Conservation (phyloP, 768 basidiomycete species). For the Suillus occidentalis region DNA sequence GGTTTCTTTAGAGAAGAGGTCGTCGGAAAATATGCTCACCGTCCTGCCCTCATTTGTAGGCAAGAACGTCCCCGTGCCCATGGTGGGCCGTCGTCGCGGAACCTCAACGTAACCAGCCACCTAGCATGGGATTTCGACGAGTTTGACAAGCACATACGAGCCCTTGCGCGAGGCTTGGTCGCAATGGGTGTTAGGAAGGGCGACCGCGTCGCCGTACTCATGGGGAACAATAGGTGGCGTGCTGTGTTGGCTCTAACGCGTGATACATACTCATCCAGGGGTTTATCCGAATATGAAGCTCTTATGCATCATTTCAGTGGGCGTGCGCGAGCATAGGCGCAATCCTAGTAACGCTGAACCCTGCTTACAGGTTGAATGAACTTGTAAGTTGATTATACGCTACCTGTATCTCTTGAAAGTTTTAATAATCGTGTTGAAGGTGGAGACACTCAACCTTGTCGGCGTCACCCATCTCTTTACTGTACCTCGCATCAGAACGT, state of each 20-base stretch:
- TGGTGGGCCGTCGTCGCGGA: slow-evolving; percentile 58
- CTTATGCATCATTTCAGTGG: slow-evolving; percentile 84
- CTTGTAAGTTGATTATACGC: slow-evolving; percentile 46
- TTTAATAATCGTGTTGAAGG: slow-evolving; percentile 36
- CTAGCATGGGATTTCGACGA: slow-evolving; percentile 76
- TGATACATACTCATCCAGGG: not conserved
- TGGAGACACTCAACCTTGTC: slow-evolving; percentile 59
- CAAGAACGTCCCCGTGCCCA: slow-evolving; percentile 57
- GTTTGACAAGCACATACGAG: slow-evolving; percentile 63
- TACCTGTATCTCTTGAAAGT: not conserved
- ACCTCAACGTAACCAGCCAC: slow-evolving; percentile 47
- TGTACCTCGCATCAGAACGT: slow-evolving; percentile 66
- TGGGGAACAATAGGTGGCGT: slow-evolving; percentile 81
- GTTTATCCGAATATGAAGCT: slow-evolving; percentile 37
- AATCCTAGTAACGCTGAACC: slow-evolving; percentile 80
- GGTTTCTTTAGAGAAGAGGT: slow-evolving; percentile 63
- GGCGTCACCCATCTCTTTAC: slow-evolving; percentile 70
- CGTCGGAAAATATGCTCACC: slow-evolving; percentile 44
- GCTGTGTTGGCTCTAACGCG: not conserved
- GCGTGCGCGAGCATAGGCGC: slow-evolving; percentile 86
- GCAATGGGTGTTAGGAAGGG: slow-evolving; percentile 71
- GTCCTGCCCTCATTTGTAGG: slow-evolving; percentile 66
- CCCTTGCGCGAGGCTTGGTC: slow-evolving; percentile 70
- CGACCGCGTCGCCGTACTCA: slow-evolving; percentile 75
- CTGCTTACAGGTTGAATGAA: slow-evolving; percentile 72